Evolutionary conservation across 139 green algal species (phyloP).

Genomic region (Tetraselmis striata): DNA sequence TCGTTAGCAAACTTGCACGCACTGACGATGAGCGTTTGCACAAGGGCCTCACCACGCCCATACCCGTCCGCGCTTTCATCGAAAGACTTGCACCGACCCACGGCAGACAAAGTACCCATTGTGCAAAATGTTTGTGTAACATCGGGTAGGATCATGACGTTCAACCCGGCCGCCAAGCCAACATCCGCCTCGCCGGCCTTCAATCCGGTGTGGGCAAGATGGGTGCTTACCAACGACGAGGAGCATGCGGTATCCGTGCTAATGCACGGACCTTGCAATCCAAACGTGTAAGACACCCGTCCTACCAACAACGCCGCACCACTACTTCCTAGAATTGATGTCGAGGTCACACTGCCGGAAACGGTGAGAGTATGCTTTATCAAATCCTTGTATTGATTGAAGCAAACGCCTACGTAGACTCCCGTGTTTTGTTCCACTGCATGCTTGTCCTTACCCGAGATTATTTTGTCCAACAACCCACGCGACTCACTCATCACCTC

Average conservation of each 20-base stretch:
- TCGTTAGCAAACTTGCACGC: not conserved
- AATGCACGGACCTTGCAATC: slow-evolving; percentile 27
- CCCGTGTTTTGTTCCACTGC: slow-evolving; percentile 5
- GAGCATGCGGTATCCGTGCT: slow-evolving; percentile 58
- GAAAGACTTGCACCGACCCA: slow-evolving; percentile 79
- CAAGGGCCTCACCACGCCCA: slow-evolving; percentile 71
- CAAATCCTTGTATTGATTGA: slow-evolving; percentile 29
- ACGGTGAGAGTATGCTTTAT: slow-evolving; percentile 18
- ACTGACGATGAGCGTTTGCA: not conserved
- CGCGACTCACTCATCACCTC: slow-evolving; percentile 18
- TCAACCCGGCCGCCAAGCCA: slow-evolving; percentile 41
- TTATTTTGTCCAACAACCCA: not conserved
- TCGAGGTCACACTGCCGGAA: slow-evolving; percentile 5
- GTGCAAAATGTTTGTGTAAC: not conserved
- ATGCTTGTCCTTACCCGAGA: not conserved
- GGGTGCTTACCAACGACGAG: slow-evolving; percentile 38
- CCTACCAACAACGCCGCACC: slow-evolving; percentile 31
- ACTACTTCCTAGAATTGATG: not conserved
- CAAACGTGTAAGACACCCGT: slow-evolving; percentile 40
- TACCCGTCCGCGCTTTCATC: slow-evolving; percentile 74
- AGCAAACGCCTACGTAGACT: slow-evolving; percentile 44
- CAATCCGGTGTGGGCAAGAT: slow-evolving; percentile 19
- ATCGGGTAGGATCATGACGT: slow-evolving; percentile 29
- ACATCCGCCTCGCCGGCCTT: not conserved
- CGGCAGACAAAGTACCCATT: slow-evolving; percentile 34